Percentiles rank a stretch among this genome's conserved stretches.
Evolutionary conservation across 108 stramenopile species (phyloP).

Genomic region (Fragilaria radians): DNA sequence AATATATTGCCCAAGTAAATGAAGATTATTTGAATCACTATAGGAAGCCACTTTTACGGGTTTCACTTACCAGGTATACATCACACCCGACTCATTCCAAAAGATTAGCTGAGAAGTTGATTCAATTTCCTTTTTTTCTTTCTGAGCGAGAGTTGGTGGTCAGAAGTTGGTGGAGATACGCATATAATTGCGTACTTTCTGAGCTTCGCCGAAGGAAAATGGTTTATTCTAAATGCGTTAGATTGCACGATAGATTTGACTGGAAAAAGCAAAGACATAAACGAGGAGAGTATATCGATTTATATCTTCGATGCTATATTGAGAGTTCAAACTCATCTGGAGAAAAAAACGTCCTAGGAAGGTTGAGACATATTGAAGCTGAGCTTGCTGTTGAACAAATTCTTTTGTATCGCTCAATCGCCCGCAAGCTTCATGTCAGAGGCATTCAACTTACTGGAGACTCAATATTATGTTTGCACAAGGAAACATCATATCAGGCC

Average conservation of each 20-base stretch:
- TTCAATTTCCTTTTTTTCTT: background rate
- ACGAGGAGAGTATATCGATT: conserved; percentile 54
- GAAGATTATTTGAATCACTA: background rate
- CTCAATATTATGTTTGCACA: conserved; percentile 17
- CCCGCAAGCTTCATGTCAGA: conserved; percentile 30
- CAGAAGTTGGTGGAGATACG: conserved; percentile 65
- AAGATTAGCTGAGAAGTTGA: background rate
- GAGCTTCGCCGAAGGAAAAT: conserved; percentile 46
- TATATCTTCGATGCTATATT: conserved; percentile 39
- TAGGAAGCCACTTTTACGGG: conserved; percentile 20
- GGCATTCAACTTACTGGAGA: conserved; percentile 27
- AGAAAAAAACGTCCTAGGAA: conserved; percentile 8
- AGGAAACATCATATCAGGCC: background rate
- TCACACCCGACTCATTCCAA: conserved; percentile 9
- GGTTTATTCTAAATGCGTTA: conserved; percentile 20
- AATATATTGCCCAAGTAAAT: background rate
- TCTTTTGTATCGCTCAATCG: conserved; percentile 51
- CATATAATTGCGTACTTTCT: conserved; percentile 29
- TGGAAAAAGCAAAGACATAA: conserved; percentile 48
- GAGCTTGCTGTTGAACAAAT: conserved; percentile 64
- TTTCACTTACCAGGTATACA: conserved; percentile 18
- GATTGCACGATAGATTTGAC: conserved; percentile 29
- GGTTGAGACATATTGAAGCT: conserved; percentile 47
- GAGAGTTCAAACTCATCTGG: conserved; percentile 1
- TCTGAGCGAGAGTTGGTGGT: conserved; percentile 27